Evolutionary conservation across 805 yeast species (phyloP), one percentile per base, ranked within the genome.

Genomic region (Kockiozyma suomiensis): DNA sequence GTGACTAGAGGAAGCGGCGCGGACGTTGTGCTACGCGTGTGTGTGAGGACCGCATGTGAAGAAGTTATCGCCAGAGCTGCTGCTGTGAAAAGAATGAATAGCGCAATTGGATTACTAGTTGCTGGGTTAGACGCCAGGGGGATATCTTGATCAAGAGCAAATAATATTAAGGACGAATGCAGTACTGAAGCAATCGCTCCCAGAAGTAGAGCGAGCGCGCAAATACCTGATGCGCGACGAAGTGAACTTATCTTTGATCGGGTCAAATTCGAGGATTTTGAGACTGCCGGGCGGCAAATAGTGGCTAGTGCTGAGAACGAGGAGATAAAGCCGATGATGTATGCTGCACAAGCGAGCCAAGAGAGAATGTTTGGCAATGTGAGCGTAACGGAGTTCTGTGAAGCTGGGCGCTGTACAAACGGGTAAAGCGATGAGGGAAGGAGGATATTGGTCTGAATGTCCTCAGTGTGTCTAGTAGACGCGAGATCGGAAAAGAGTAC

Each of bases 401-500:
- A n/a, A 10, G 35, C 28, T 26, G 32, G 25, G 12, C 41, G n/a
- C 8, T n/a, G 26, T 12, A 37, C 17, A 15, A 37, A 37, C 0
- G 56, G 48, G 49, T 61, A 61, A 17, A 61, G 28, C 4, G 25
- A 32, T 17, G 50, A 15, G 7, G 63, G 65, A 2, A 61, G 47
- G n/a, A 46, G 54, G 13, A 61, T 61, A 32, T 61, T 58, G 10
- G 41, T 54, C 30, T 45, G 60, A 7, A 61, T n/a, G 25, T 61
- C 65, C 33, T 47, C 21, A 4, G 56, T 17, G 8, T 47, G 19
- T 26, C 42, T 6, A 8, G 54, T 33, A 30, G 43, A 30, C 17
- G 51, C 30, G 17, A 57, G 50, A 38, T 61, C 62, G 21, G 40
- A 28, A 12, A 57, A 50, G 8, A 57, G 28, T 4, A 35, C 41